Evolutionary conservation across 805 yeast genomes (phyloP).

Genomic region (Blastobotrys chiropterorum): DNA sequence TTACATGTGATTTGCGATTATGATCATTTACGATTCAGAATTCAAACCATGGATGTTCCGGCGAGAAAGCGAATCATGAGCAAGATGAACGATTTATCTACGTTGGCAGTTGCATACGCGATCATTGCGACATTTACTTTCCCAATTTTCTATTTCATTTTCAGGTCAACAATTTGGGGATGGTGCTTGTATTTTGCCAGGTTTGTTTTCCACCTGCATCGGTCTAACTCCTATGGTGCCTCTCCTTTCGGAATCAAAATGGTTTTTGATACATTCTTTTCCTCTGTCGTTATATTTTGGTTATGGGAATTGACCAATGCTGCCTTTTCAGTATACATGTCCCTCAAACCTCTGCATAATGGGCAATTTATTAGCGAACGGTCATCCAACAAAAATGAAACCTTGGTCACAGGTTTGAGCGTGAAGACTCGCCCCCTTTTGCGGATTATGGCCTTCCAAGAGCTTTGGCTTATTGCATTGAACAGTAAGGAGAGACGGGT

Average conservation of each 20-base stretch:
- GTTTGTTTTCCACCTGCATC: constrained; percentile 11
- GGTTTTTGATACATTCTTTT: constrained; percentile 9
- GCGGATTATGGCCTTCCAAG: constrained; percentile 34
- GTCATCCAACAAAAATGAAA: constrained; percentile 31
- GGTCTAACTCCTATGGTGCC: constrained; percentile 13
- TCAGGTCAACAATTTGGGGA: constrained; percentile 15
- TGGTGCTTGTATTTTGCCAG: constrained; percentile 11
- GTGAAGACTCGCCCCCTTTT: constrained; percentile 23
- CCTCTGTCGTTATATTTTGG: constrained; percentile 17
- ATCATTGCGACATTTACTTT: constrained; percentile 8
- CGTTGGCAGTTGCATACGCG: constrained; percentile 7
- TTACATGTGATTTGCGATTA: neutral
- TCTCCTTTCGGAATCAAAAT: constrained; percentile 12
- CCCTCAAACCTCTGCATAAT: constrained; percentile 32
- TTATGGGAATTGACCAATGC: constrained; percentile 26
- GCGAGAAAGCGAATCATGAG: constrained; percentile 7
- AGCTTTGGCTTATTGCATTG: constrained; percentile 29
- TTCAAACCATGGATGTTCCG: neutral
- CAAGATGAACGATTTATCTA: constrained; percentile 1
- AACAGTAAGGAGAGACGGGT: constrained; percentile 28
- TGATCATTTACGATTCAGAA: constrained; percentile 2
- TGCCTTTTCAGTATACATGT: constrained; percentile 29
- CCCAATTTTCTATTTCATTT: constrained; percentile 16
- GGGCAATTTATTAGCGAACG: constrained; percentile 25
- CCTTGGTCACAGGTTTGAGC: constrained; percentile 33